These are phyloP conservation scores for Alternaria infectoria DNA, from an alignment of 2,329 filamentous ascomycete genomes.

Conservation along the genomic window DNA sequence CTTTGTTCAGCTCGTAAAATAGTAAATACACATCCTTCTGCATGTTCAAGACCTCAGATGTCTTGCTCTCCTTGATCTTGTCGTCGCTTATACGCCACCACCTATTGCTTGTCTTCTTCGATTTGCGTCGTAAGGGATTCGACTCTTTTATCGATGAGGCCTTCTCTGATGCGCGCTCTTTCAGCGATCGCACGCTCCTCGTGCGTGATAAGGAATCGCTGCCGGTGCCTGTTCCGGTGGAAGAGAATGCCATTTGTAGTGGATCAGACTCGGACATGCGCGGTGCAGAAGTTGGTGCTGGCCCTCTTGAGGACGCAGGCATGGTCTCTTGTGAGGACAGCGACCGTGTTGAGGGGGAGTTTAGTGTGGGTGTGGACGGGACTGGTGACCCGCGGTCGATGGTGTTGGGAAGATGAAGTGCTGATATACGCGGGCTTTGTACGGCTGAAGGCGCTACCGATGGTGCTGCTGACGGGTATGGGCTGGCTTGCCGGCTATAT, in stretches of 20 bases:
- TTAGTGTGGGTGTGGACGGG: conserved; percentile 28
- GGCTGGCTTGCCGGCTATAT: conserved; percentile 68
- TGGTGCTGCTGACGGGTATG: conserved; percentile 51
- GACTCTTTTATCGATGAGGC: conserved; percentile 54
- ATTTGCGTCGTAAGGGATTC: conserved; percentile 58
- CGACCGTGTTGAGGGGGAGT: conserved; percentile 42
- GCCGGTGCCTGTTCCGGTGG: conserved; percentile 18
- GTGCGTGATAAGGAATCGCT: conserved; percentile 28
- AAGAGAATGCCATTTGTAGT: conserved; percentile 20
- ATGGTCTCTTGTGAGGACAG: conserved; percentile 45
- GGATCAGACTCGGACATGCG: conserved; percentile 34
- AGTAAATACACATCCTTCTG: conserved; percentile 94
- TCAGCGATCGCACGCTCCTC: conserved; percentile 38
- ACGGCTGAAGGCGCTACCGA: conserved; percentile 46
- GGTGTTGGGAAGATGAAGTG: conserved; percentile 33
- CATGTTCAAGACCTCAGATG: conserved; percentile 87
- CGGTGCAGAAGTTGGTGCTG: conserved; percentile 40
- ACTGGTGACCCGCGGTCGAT: conserved; percentile 36
- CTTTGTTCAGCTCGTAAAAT: conserved; percentile 84
- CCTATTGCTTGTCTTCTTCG: conserved; percentile 68
- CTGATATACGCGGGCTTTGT: conserved; percentile 56
- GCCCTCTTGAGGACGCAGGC: conserved; percentile 25
- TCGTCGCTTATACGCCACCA: conserved; percentile 99
- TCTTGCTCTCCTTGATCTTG: conserved; percentile 93
- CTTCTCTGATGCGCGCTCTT: conserved; percentile 39